A percentile compares a stretch with the other conserved stretches of the same genome.
These are phyloP conservation scores for Guillardia theta DNA, from an alignment of 78 protist genomes.

Conservation along the genomic window DNA sequence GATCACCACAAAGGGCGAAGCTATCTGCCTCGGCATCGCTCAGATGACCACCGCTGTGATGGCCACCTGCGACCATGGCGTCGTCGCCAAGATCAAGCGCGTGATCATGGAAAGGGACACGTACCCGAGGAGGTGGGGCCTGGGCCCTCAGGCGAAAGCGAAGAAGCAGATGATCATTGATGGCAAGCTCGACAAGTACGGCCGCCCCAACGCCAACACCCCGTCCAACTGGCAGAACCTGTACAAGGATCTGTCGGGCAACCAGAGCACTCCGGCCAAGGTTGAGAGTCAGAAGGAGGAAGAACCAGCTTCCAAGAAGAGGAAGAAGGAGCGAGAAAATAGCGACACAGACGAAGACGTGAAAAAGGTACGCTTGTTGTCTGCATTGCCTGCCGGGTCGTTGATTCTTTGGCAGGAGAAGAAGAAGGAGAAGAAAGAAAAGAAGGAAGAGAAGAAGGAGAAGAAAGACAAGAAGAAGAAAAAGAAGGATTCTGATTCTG, in stretches of 20 bases:
- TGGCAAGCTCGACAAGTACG: conserved; percentile 98
- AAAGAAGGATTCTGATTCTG: not conserved
- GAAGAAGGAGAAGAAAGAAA: conserved; percentile 38
- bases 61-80: conserved; percentile 95
- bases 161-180: conserved; percentile 91
- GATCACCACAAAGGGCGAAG: conserved; percentile 99
- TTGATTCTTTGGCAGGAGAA: too few species aligned
- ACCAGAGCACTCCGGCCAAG: conserved; percentile 26
- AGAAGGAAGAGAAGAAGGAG: conserved; percentile 38
- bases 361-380: too few species aligned
- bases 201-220: conserved; percentile 92
- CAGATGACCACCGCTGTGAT: conserved; percentile 94
- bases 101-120: conserved; percentile 99
- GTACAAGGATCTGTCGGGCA: not conserved
- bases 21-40: conserved; percentile 97
- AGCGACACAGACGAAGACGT: conserved; percentile 15
- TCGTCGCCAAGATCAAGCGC: conserved; percentile 99
- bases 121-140: conserved; percentile 87
- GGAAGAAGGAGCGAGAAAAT: conserved; percentile 38
- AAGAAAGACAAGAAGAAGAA: not conserved
- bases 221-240: conserved; percentile 69
- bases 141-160: conserved; percentile 46
- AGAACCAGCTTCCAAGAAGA: conserved; percentile 34
- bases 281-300: conserved; percentile 40
- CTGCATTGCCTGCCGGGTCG: too few species aligned